Evolutionary conservation across 2,329 filamentous ascomycete genomes (phyloP).

Genomic region (Colletotrichum horii): DNA sequence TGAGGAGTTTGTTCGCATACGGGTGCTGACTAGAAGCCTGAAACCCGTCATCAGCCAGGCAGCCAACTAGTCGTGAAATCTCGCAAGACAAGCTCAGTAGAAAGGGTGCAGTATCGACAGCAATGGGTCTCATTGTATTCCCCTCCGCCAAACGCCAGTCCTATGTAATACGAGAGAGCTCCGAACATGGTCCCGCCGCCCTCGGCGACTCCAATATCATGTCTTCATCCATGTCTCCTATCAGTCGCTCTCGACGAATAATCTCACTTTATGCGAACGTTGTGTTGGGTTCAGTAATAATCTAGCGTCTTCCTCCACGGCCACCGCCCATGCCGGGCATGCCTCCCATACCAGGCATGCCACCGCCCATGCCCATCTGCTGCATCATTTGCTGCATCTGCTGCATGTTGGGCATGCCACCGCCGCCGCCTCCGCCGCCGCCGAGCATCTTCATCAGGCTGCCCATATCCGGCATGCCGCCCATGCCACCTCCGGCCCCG

Average conservation of each 20-base stretch:
- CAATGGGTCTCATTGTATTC: neutral
- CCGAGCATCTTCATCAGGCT: slow-evolving; percentile 93
- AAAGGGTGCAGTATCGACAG: neutral
- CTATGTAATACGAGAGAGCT: neutral
- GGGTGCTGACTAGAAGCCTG: too few species aligned
- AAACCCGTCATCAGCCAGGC: too few species aligned
- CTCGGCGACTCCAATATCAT: neutral
- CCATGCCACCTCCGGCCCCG: slow-evolving; percentile 59
- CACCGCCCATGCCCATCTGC: slow-evolving; percentile 68
- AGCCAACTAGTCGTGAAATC: too few species aligned
- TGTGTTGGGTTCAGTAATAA: slow-evolving; percentile 45
- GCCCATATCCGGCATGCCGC: slow-evolving; percentile 50
- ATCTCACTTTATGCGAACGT: neutral
- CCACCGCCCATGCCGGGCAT: slow-evolving; percentile 68
- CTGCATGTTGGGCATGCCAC: slow-evolving; percentile 70
- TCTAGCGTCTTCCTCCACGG: slow-evolving; percentile 71
- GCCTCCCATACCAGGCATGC: slow-evolving; percentile 55
- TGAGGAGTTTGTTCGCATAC: too few species aligned
- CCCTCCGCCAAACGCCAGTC: slow-evolving; percentile 24
- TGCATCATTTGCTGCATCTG: slow-evolving; percentile 84
- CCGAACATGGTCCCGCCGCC: neutral
- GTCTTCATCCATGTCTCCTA: neutral
- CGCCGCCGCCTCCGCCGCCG: slow-evolving; percentile 68
- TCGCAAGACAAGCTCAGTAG: neutral
- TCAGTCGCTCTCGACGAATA: neutral